Evolutionary conservation across 2,329 filamentous ascomycete species (phyloP).

Genomic region (Epichloe gansuensis): DNA sequence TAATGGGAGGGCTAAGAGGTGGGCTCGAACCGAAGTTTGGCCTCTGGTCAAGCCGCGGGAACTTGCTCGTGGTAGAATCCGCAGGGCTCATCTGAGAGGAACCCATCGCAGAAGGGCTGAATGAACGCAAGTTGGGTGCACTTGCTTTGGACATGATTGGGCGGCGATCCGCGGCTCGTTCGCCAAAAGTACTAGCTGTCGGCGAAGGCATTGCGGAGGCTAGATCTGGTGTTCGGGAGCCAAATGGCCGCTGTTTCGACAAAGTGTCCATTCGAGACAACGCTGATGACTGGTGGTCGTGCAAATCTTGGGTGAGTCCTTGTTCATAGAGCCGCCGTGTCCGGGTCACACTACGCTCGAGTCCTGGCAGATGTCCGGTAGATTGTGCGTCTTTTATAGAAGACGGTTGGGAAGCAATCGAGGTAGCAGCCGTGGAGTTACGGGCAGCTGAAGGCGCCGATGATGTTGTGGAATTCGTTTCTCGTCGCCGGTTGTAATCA

Average conservation of each 20-base stretch:
- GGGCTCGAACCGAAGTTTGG: constrained; percentile 21
- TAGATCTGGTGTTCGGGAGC: constrained; percentile 38
- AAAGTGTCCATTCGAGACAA: constrained; percentile 71
- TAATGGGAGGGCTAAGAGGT: constrained; percentile 44
- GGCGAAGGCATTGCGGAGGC: constrained; percentile 33
- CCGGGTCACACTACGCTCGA: constrained; percentile 57
- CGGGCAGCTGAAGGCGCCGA: constrained; percentile 53
- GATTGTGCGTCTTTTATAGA: constrained; percentile 37
- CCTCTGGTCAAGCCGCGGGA: constrained; percentile 22
- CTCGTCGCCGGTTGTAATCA: constrained; percentile 61
- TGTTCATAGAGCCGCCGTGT: constrained; percentile 71
- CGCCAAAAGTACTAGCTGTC: constrained; percentile 27
- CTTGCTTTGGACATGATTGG: constrained; percentile 43
- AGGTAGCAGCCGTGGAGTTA: constrained; percentile 79
- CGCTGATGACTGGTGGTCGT: constrained; percentile 67
- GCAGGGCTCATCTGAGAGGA: constrained; percentile 25
- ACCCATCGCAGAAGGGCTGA: constrained; percentile 33
- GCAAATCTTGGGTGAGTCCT: constrained; percentile 63
- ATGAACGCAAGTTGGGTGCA: constrained; percentile 53
- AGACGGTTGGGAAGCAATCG: constrained; percentile 51
- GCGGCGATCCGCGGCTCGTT: constrained; percentile 34
- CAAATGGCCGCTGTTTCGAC: constrained; percentile 44
- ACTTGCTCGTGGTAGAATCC: constrained; percentile 23
- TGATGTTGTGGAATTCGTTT: constrained; percentile 77
- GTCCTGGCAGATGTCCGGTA: constrained; percentile 24